These are phyloP conservation scores for Sporothrix mexicana DNA, from an alignment of 2,329 filamentous ascomycete species.

Conservation along the genomic window DNA sequence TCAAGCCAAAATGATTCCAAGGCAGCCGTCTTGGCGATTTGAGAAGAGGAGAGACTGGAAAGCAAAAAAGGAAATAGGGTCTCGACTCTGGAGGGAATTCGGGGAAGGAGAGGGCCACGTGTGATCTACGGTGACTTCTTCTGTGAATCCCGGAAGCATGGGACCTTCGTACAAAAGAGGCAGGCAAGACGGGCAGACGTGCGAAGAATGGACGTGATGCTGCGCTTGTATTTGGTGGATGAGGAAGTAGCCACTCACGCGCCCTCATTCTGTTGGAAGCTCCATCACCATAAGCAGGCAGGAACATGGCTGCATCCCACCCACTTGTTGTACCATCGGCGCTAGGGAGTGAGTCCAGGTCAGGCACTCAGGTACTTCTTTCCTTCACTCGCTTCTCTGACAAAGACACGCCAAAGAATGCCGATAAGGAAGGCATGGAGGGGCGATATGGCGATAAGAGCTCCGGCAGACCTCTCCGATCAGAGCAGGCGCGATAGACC, in stretches of 20 bases:
- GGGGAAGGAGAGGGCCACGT: conserved; percentile 6
- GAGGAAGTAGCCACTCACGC: conserved; percentile 1
- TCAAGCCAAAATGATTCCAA: background rate
- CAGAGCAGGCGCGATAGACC: conserved; percentile 10
- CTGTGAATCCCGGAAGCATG: background rate
- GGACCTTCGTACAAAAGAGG: background rate
- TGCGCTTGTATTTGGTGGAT: background rate
- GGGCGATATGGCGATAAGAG: conserved; percentile 31
- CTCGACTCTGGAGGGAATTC: too few species aligned
- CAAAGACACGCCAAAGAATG: too few species aligned
- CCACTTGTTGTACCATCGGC: background rate
- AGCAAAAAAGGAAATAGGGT: background rate
- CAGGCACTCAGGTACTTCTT: too few species aligned
- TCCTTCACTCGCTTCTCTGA: too few species aligned
- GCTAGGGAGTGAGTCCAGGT: background rate
- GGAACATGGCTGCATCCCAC: background rate
- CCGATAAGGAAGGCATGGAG: conserved; percentile 8
- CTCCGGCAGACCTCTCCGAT: conserved; percentile 34
- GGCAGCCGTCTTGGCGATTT: conserved; percentile 4
- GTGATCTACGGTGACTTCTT: background rate
- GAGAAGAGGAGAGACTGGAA: background rate
- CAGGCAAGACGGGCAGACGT: background rate
- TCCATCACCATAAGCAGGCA: background rate
- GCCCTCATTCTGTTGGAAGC: background rate
- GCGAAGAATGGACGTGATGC: background rate